These are phyloP conservation scores for Solanum rostratum DNA, from an alignment of 257 asterid genomes.

Conservation along the genomic window DNA sequence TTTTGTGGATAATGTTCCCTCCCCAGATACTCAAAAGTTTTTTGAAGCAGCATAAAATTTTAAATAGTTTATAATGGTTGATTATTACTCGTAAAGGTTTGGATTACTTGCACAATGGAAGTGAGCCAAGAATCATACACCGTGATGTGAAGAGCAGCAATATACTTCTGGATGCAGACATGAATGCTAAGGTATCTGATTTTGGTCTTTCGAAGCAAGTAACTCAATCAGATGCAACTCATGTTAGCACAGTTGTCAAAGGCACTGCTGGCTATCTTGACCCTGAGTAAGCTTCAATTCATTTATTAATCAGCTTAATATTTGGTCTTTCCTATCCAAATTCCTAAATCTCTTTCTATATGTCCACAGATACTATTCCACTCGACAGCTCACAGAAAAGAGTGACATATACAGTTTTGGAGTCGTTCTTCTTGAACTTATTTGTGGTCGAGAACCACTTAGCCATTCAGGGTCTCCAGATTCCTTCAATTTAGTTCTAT, in stretches of 20 bases:
- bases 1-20: neutral
- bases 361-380: constrained; percentile 63
- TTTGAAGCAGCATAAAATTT: neutral
- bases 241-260: constrained; percentile 73
- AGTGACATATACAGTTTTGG: constrained; percentile 93
- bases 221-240: constrained; percentile 68
- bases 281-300: constrained; percentile 53
- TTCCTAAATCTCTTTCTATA: neutral
- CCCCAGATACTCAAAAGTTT: neutral
- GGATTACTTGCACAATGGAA: constrained; percentile 86
- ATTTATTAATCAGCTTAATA: neutral
- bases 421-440: constrained; percentile 87
- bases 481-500: constrained; percentile 77
- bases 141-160: constrained; percentile 91
- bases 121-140: constrained; percentile 74
- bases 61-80: neutral
- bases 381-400: constrained; percentile 82
- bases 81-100: constrained; percentile 29
- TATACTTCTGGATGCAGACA: constrained; percentile 70
- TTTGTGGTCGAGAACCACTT: constrained; percentile 89
- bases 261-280: constrained; percentile 98
- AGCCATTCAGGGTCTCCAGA: constrained; percentile 87
- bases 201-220: constrained; percentile 90
- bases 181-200: constrained; percentile 87
- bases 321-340: neutral